phyloP scores from a whole-genome alignment of 495 filamentous ascomycete genomes.

The Pseudevernia furfuracea region DNA sequence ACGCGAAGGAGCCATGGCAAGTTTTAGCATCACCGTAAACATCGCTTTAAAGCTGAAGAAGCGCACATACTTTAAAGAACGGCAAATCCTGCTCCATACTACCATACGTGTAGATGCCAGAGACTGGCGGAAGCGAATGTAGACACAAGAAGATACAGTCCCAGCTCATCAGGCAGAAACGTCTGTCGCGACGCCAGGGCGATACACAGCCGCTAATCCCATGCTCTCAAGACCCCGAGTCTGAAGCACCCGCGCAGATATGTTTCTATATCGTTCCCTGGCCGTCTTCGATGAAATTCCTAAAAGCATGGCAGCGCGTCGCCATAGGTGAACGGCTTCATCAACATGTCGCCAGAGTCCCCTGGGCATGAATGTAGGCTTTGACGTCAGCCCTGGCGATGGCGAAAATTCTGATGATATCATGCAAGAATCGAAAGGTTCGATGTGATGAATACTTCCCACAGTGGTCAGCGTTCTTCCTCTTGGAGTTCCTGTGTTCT shows the following conservation, averaged over 20 bases:
- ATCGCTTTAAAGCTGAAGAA: neutral
- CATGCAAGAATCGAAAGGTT: neutral
- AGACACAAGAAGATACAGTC: neutral
- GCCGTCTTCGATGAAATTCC: neutral
- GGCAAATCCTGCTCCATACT: neutral
- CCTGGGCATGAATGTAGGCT: neutral
- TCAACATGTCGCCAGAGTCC: neutral
- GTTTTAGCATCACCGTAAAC: neutral
- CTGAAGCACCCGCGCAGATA: neutral
- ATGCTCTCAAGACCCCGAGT: neutral
- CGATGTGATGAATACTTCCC: constrained; percentile 2
- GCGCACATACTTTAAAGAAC: neutral
- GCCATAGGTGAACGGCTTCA: neutral
- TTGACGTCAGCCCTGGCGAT: neutral
- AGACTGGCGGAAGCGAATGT: neutral
- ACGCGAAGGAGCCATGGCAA: neutral
- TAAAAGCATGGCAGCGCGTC: neutral
- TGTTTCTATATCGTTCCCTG: neutral
- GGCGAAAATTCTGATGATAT: neutral
- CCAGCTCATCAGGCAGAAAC: neutral
- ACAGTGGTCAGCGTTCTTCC: neutral
- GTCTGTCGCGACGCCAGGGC: neutral
- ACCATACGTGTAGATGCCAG: neutral
- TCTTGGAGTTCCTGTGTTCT: neutral
- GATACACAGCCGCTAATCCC: neutral